A percentile compares a stretch with the other conserved stretches of the same genome.
These are phyloP conservation scores for Phytopythium sindhum DNA, from an alignment of 352 stramenopile genomes.

Conservation along the genomic window DNA sequence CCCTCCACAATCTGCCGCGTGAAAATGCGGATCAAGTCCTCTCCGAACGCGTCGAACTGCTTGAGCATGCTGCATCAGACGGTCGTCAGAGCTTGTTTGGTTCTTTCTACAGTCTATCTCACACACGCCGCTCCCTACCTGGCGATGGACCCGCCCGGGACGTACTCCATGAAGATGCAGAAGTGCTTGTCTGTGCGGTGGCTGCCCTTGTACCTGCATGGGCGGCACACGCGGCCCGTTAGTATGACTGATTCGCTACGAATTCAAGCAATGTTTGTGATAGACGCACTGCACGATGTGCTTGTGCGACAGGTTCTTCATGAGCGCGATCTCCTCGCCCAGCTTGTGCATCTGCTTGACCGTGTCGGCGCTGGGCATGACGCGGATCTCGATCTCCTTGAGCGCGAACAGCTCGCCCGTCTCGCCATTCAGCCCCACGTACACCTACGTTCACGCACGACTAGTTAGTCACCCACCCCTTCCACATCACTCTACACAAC, in stretches of 20 bases:
- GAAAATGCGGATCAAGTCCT: constrained; percentile 89
- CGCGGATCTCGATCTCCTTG: constrained; percentile 86
- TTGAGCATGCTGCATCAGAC: constrained; percentile 70
- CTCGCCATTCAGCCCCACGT: constrained; percentile 92
- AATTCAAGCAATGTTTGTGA: background rate
- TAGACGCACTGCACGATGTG: constrained; percentile 93
- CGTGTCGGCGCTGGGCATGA: constrained; percentile 42
- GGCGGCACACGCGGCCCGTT: background rate
- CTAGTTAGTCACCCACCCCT: background rate
- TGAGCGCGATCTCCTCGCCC: constrained; percentile 91
- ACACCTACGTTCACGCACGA: constrained; percentile 51
- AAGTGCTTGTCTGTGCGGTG: constrained; percentile 76
- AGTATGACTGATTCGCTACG: background rate
- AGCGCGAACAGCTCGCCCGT: constrained; percentile 91
- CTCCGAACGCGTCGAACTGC: constrained; percentile 92
- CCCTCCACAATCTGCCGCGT: constrained; percentile 89
- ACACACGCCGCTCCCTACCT: constrained; percentile 19
- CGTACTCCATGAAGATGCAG: constrained; percentile 97
- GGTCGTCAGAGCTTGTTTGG: background rate
- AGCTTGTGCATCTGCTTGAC: constrained; percentile 73
- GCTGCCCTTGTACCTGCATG: constrained; percentile 72
- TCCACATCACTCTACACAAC: background rate
- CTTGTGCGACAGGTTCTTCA: constrained; percentile 92
- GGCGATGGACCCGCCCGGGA: constrained; percentile 90
- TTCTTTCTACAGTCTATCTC: background rate